phyloP scores from a whole-genome alignment of 1,284 basidiomycete genomes.

The Stygiomarasmius scandens region DNA sequence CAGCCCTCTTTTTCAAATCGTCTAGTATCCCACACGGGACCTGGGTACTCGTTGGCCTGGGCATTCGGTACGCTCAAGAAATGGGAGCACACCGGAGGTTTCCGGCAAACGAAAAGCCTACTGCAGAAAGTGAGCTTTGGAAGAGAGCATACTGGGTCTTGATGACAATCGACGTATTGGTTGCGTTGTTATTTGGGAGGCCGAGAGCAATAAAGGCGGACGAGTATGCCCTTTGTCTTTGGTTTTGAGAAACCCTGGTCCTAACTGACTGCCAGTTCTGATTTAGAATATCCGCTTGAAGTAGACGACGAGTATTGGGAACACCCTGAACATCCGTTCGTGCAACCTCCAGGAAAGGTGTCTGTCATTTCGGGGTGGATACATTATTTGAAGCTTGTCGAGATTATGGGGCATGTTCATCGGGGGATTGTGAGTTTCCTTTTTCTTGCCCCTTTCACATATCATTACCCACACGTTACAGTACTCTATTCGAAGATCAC shows the following conservation, averaged over 20 bases:
- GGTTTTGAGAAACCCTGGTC: too few relatives aligned
- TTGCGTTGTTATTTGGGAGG: conserved; percentile 49
- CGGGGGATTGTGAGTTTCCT: conserved; percentile 40
- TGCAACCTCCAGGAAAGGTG: conserved; percentile 36
- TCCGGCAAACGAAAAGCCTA: conserved; percentile 7
- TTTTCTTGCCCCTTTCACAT: neutral
- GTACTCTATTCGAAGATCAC: neutral
- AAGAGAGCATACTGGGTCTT: conserved; percentile 54
- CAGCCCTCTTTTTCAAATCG: conserved; percentile 2
- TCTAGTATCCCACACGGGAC: conserved; percentile 36
- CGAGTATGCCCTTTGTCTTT: conserved; percentile 10
- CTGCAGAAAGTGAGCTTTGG: conserved; percentile 48
- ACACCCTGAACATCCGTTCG: conserved; percentile 28
- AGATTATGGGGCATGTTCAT: conserved; percentile 47
- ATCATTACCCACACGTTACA: neutral
- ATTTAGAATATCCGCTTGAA: conserved; percentile 50
- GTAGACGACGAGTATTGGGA: conserved; percentile 43
- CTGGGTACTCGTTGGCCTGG: conserved; percentile 47
- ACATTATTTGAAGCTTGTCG: conserved; percentile 44
- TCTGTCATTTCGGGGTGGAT: conserved; percentile 42
- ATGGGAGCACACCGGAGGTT: conserved; percentile 30
- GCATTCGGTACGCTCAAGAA: conserved; percentile 43
- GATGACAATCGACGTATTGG: conserved; percentile 35
- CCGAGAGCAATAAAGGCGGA: conserved; percentile 45
- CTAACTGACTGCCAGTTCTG: conserved; percentile 43